A percentile compares a stretch with the other conserved stretches of the same genome.
phyloP scores from a whole-genome alignment of 2,329 filamentous ascomycete genomes.

The Sporothrix mexicana region DNA sequence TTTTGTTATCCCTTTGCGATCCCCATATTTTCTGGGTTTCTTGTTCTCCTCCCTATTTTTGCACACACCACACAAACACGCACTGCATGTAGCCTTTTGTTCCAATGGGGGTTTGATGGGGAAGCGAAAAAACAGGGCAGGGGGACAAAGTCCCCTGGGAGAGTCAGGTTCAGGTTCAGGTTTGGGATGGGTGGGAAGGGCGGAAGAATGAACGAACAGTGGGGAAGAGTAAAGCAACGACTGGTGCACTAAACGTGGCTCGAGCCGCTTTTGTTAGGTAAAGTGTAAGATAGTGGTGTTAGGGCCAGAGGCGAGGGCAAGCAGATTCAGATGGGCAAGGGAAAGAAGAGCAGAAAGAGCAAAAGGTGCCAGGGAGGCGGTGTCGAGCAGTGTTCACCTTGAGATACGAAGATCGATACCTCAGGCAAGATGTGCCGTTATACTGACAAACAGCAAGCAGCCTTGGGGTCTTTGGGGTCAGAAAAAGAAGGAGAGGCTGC shows the following conservation, averaged over 20 bases:
- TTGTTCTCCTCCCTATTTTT: neutral
- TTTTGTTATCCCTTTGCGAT: constrained; percentile 13
- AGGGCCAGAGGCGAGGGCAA: constrained; percentile 24
- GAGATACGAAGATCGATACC: neutral
- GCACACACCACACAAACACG: no score
- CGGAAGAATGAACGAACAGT: constrained; percentile 34
- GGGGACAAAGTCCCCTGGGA: neutral
- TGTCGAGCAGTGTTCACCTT: neutral
- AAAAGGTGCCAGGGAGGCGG: neutral
- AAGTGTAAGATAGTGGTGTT: constrained; percentile 27
- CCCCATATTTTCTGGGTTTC: constrained; percentile 10
- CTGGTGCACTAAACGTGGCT: constrained; percentile 32
- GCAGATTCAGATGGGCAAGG: neutral
- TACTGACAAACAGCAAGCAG: neutral
- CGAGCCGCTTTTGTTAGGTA: constrained; percentile 35
- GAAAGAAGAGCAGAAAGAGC: neutral
- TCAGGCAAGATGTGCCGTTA: constrained; percentile 18
- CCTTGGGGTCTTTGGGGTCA: neutral
- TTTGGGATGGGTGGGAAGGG: constrained; percentile 31
- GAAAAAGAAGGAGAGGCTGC: constrained; percentile 8
- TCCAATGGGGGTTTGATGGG: constrained; percentile 9
- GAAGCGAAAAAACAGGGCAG: constrained; percentile 19
- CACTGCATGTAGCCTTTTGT: no score
- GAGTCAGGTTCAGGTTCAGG: neutral
- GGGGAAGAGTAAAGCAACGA: constrained; percentile 27